Percentiles rank a stretch among this genome's conserved stretches.
Conservation (phyloP, 345 rosid genomes). For the Gossypium ekmanianum region DNA sequence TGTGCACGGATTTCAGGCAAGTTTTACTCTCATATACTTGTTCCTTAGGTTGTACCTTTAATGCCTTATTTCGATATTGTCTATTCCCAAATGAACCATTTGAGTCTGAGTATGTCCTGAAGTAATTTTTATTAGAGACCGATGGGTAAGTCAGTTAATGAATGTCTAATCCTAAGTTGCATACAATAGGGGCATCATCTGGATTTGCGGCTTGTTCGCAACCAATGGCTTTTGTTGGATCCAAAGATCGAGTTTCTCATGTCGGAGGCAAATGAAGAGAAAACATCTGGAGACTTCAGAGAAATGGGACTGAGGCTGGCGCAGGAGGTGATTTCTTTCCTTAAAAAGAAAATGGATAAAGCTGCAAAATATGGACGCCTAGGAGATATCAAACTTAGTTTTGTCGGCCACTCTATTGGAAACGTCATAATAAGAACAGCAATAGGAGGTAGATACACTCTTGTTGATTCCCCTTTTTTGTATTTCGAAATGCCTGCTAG, state of each 20-base stretch:
- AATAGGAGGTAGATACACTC: conserved; percentile 48
- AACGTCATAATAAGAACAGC: conserved; percentile 85
- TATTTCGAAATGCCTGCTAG: conserved; percentile 10
- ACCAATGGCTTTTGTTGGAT: conserved; percentile 95
- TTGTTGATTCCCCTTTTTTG: background rate
- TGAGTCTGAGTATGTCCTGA: background rate
- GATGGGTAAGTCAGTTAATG: background rate
- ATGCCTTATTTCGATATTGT: background rate
- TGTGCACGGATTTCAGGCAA: conserved; percentile 98
- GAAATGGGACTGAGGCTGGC: conserved; percentile 95
- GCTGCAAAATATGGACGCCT: conserved; percentile 56
- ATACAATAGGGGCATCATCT: conserved; percentile 79
- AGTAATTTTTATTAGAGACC: background rate
- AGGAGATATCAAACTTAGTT: conserved; percentile 73
- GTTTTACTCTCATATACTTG: conserved; percentile 16
- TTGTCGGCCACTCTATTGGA: conserved; percentile 97
- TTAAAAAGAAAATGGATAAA: conserved; percentile 69
- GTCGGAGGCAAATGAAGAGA: conserved; percentile 92
- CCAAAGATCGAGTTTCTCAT: conserved; percentile 83
- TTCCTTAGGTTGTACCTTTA: background rate
- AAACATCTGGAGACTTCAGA: conserved; percentile 86
- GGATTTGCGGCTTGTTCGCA: conserved; percentile 86
- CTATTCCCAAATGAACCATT: background rate
- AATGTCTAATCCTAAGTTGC: background rate
- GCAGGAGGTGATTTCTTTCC: conserved; percentile 70